Percentiles rank a stretch among this genome's conserved stretches.
phyloP scores from a whole-genome alignment of 2,329 filamentous ascomycete species.

The Didymella exigua region DNA sequence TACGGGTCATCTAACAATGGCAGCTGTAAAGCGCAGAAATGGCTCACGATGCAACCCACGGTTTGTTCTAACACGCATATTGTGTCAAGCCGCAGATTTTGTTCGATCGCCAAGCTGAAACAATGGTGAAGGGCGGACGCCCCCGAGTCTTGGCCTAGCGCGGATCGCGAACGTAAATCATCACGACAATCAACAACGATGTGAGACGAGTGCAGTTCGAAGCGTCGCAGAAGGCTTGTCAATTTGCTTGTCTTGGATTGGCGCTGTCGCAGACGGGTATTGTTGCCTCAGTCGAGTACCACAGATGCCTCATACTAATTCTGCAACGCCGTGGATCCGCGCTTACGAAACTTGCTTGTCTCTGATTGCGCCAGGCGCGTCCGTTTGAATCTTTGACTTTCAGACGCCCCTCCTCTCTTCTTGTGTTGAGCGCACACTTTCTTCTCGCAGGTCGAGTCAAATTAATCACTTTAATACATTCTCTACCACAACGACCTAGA shows the following conservation, averaged over 20 bases:
- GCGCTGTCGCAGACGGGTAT: slow-evolving; percentile 24
- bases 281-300: slow-evolving; percentile 29
- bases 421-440: slow-evolving; percentile 21
- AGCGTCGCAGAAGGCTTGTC: slow-evolving; percentile 35
- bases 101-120: slow-evolving; percentile 46
- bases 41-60: not conserved
- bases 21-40: not conserved
- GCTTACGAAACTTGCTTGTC: slow-evolving; percentile 2
- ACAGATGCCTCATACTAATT: slow-evolving; percentile 6
- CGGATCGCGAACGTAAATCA: slow-evolving; percentile 32
- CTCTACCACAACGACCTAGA: no score
- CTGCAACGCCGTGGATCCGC: not conserved
- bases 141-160: slow-evolving; percentile 36
- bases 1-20: not conserved
- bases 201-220: slow-evolving; percentile 13
- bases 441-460: slow-evolving; percentile 30
- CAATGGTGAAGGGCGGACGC: slow-evolving; percentile 39
- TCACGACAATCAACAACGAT: slow-evolving; percentile 30
- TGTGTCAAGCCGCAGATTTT: slow-evolving; percentile 33
- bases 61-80: not conserved
- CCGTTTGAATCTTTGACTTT: not conserved
- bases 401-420: slow-evolving; percentile 3
- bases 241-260: slow-evolving; percentile 33
- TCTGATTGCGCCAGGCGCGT: slow-evolving; percentile 1
- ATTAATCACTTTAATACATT: not conserved